Base-by-base conservation (phyloP, 441 rosid genomes). In the Hura crepitans region DNA sequence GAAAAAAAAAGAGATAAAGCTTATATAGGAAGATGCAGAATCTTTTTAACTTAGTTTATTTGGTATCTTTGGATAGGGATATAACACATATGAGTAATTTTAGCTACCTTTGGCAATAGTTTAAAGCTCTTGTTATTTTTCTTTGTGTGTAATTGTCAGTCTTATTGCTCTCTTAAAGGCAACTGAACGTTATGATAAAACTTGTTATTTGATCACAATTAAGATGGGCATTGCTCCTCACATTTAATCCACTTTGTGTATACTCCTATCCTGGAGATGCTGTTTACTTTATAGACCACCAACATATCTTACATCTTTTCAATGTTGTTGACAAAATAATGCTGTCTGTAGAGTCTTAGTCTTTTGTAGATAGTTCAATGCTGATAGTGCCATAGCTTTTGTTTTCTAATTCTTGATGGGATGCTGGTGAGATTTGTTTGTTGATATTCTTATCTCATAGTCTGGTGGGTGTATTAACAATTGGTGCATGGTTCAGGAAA, bases 401-500 rank as follows among this genome's bases (percentile, higher is more conserved):
- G 18, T 49, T 17, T 17, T 50, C 2, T 14, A 3, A n/a, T 58
- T 30, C 2, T 9, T 42, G 46, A 42, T 9, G 12, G 6, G 30
- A 45, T 63, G 20, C 10, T 2, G 33, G 14, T 28, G 54, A 63
- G 23, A 15, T 57, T 47, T 30, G 12, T 37, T 7, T 10, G 1
- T 51, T 8, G 9, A 62, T 62, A 22, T 62, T 49, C 10, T 28
- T 49, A 23, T 57, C 60, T 49, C 51, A 25, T 54, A 11, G 15
- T 65, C 17, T 28, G 27, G 14, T 43, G 2, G 51, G 15, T 33
- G 28, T 72, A 42, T 20, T 54, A 30, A 72, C 12, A 31, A 70
- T 67, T 22, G 23, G 23, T 17, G 27, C 20, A 25, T 73, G 74
- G 56, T 73, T 78, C 74, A 93, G 98, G 86, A 93, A 74, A 72